These are phyloP conservation scores for Lachancea quebecensis DNA, from an alignment of 805 yeast genomes.

Conservation along the genomic window DNA sequence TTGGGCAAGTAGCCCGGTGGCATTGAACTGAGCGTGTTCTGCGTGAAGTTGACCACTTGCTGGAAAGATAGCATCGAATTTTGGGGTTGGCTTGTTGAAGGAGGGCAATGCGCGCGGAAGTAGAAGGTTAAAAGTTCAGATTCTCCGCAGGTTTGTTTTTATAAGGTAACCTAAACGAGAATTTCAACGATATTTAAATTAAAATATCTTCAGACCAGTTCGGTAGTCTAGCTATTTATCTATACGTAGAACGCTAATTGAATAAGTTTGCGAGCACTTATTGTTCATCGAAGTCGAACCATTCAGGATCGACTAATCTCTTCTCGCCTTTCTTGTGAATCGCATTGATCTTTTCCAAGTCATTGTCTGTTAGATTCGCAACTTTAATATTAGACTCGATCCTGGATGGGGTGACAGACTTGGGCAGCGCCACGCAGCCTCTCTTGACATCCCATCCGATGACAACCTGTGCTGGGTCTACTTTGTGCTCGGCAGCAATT, in stretches of 20 bases:
- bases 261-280: too few relatives aligned
- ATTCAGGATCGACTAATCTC: constrained; percentile 27
- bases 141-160: too few relatives aligned
- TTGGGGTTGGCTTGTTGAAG: background rate
- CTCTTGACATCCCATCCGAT: constrained; percentile 56
- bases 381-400: constrained; percentile 33
- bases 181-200: too few relatives aligned
- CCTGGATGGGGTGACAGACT: constrained; percentile 41
- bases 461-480: constrained; percentile 43
- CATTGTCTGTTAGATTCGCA: constrained; percentile 33
- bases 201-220: too few relatives aligned
- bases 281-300: constrained; percentile 16
- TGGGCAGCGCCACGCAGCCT: constrained; percentile 48
- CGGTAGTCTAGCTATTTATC: too few relatives aligned
- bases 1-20: constrained; percentile 60
- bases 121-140: background rate
- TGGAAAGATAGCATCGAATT: constrained; percentile 27
- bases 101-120: too few relatives aligned
- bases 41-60: constrained; percentile 29
- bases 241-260: too few relatives aligned
- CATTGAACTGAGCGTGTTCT: constrained; percentile 18
- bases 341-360: constrained; percentile 27
- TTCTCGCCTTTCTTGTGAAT: constrained; percentile 26
- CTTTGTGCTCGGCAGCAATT: constrained; percentile 38
- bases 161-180: too few relatives aligned